phyloP scores from a whole-genome alignment of 2,329 filamentous ascomycete genomes.

The Neopestalotiopsis sp. region DNA sequence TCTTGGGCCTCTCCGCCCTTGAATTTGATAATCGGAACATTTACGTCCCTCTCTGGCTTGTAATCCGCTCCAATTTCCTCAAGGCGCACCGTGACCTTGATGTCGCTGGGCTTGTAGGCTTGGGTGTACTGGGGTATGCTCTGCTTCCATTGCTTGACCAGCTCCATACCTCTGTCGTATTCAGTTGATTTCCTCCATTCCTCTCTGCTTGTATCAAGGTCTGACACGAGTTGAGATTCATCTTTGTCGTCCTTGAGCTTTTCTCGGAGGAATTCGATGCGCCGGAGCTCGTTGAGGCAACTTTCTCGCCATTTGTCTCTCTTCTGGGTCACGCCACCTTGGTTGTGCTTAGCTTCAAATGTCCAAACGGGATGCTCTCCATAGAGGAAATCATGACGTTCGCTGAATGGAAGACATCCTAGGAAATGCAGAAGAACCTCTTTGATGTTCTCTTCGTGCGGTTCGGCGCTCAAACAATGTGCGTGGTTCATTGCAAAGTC shows the following conservation, averaged over 20 bases:
- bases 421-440: not conserved
- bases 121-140: too few relatives aligned
- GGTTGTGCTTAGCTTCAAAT: not conserved
- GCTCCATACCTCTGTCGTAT: not conserved
- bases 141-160: not conserved
- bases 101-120: too few relatives aligned
- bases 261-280: not conserved
- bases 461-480: not conserved
- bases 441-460: not conserved
- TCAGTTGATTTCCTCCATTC: not conserved
- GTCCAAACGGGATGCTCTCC: not conserved
- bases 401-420: not conserved
- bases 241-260: not conserved
- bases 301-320: not conserved
- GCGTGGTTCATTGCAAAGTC: not conserved
- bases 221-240: not conserved
- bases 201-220: not conserved
- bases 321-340: not conserved
- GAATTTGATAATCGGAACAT: slow-evolving; percentile 11
- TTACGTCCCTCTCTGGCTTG: slow-evolving; percentile 8
- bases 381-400: not conserved
- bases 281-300: not conserved
- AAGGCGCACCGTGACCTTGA: not conserved
- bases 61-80: too few relatives aligned
- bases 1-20: not conserved